Conservation (phyloP, 2,329 filamentous ascomycete species). For the Kalmusia sp. region DNA sequence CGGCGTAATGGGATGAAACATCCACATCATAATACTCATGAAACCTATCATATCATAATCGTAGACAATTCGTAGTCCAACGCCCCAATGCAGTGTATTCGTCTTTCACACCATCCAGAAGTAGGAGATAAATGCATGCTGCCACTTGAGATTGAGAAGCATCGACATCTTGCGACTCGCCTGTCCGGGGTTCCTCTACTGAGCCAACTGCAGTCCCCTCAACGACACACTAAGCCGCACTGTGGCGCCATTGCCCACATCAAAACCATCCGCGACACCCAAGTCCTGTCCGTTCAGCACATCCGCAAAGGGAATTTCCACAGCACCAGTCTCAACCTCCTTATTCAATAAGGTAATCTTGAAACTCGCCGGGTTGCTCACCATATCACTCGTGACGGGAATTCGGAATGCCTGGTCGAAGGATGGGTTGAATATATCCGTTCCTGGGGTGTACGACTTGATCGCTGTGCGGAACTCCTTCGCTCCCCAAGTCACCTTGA, state of each 20-base stretch:
- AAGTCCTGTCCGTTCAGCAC: constrained; percentile 30
- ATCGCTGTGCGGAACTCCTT: constrained; percentile 52
- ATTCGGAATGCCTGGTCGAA: constrained; percentile 57
- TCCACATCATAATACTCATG: background rate
- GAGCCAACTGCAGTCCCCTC: constrained; percentile 22
- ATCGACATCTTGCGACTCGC: no score
- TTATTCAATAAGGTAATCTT: constrained; percentile 37
- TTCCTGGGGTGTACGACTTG: constrained; percentile 54
- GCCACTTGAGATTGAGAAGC: no score
- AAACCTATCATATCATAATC: background rate
- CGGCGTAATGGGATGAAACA: background rate
- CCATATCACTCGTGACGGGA: constrained; percentile 46
- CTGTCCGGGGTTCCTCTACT: background rate
- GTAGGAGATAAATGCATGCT: no score
- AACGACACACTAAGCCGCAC: constrained; percentile 35
- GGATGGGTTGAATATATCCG: constrained; percentile 57
- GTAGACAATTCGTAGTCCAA: no score
- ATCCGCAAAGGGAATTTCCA: constrained; percentile 35
- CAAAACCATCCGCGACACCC: constrained; percentile 26
- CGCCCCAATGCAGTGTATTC: no score
- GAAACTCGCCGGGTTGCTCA: constrained; percentile 30
- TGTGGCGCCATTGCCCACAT: constrained; percentile 33
- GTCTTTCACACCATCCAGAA: no score
- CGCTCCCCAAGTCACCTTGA: constrained; percentile 53
- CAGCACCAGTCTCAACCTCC: constrained; percentile 30